Percentiles rank a stretch among this genome's conserved stretches.
Evolutionary conservation across 2,329 filamentous ascomycete genomes (phyloP).

Genomic region (Xylariomycetidae sp.): DNA sequence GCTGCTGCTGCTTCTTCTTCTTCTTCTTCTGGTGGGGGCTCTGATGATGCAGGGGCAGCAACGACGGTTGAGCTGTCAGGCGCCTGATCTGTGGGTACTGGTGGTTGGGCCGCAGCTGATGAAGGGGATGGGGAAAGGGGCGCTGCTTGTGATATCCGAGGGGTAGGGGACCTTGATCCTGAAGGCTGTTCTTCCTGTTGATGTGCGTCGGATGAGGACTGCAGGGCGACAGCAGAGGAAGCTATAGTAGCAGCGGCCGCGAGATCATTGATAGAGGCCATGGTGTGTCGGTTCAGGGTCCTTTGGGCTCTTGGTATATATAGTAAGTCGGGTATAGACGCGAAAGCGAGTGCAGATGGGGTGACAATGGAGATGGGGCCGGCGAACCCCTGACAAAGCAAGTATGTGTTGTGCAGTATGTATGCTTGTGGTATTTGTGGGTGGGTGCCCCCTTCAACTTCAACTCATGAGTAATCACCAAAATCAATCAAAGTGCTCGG

Average conservation of each 20-base stretch:
- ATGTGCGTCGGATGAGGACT: slow-evolving; percentile 17
- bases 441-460: too few relatives aligned
- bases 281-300: too few relatives aligned
- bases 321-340: too few relatives aligned
- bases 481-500: too few relatives aligned
- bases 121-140: slow-evolving; percentile 1
- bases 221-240: slow-evolving; percentile 29
- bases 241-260: slow-evolving; percentile 43
- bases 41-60: background rate
- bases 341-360: too few relatives aligned
- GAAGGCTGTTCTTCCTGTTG: slow-evolving; percentile 9
- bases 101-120: background rate
- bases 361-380: too few relatives aligned
- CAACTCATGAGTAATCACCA: too few relatives aligned
- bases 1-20: slow-evolving; percentile 2
- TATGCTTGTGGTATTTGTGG: too few relatives aligned
- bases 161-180: slow-evolving; percentile 11
- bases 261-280: slow-evolving; percentile 47
- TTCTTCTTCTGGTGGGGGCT: background rate
- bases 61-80: background rate
- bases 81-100: background rate
- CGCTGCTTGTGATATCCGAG: slow-evolving; percentile 1
- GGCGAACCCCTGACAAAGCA: too few relatives aligned
- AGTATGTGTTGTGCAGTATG: too few relatives aligned
- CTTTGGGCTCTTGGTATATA: too few relatives aligned